These are phyloP conservation scores for Zymoseptoria pseudotritici DNA, from an alignment of 2,329 filamentous ascomycete genomes.

Conservation along the genomic window DNA sequence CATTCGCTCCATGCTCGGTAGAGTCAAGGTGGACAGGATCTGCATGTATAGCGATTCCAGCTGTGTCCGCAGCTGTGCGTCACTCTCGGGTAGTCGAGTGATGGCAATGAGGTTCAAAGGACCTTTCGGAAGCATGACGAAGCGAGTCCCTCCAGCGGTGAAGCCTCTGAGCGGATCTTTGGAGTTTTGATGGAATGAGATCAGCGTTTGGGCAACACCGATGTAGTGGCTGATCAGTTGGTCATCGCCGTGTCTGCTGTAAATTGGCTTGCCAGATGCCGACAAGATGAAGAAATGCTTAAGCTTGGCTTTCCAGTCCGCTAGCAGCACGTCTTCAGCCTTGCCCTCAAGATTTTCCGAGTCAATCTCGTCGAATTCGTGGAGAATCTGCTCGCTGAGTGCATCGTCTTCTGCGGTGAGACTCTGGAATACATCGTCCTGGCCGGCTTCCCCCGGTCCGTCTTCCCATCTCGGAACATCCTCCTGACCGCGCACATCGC, in stretches of 20 bases:
- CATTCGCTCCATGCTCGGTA: constrained; percentile 77
- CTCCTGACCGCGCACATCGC: constrained; percentile 57
- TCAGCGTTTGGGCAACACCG: constrained; percentile 92
- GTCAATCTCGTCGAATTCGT: constrained; percentile 71
- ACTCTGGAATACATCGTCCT: constrained; percentile 54
- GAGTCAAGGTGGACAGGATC: constrained; percentile 86
- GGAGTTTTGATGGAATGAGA: constrained; percentile 85
- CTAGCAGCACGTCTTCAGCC: constrained; percentile 53
- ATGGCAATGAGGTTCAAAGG: constrained; percentile 91
- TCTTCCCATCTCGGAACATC: constrained; percentile 62
- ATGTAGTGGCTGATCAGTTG: constrained; percentile 88
- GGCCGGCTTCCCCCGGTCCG: constrained; percentile 51
- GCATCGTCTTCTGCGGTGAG: constrained; percentile 38
- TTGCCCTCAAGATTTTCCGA: constrained; percentile 47
- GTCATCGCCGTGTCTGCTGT: constrained; percentile 87
- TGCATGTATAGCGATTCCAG: constrained; percentile 97
- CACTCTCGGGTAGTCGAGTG: constrained; percentile 85
- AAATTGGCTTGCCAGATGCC: constrained; percentile 93
- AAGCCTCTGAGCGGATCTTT: constrained; percentile 75
- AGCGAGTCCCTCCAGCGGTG: constrained; percentile 75
- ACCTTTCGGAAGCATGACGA: constrained; percentile 77
- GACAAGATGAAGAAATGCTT: constrained; percentile 98
- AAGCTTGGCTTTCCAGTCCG: constrained; percentile 79
- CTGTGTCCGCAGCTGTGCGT: constrained; percentile 76
- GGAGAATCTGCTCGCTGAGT: constrained; percentile 58